These are phyloP conservation scores for Vaucheria bursata DNA, from an alignment of 352 stramenopile species.

Conservation along the genomic window DNA sequence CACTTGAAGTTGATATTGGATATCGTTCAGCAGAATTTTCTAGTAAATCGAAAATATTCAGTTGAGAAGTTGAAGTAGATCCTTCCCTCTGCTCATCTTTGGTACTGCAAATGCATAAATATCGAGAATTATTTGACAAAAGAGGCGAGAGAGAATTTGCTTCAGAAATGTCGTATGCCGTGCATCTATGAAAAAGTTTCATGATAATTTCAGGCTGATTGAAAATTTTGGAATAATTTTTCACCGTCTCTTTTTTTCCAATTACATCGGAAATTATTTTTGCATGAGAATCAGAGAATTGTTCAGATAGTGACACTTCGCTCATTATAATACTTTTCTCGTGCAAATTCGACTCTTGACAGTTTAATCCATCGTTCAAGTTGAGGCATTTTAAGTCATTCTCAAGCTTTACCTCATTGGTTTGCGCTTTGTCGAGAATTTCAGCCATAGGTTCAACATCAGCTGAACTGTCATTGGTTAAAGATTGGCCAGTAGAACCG, in stretches of 20 bases:
- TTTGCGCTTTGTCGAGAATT: no score
- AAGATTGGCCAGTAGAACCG: no score
- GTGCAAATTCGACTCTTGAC: no score
- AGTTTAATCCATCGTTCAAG: no score
- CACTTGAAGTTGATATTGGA: not conserved
- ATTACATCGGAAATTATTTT: not conserved
- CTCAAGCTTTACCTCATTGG: no score
- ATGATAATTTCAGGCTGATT: not conserved
- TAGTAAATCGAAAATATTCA: not conserved
- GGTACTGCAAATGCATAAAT: not conserved
- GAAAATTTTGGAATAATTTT: not conserved
- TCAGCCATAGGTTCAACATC: no score
- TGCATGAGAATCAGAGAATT: not conserved
- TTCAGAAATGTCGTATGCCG: no score
- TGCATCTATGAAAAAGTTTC: not conserved
- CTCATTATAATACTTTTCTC: not conserved
- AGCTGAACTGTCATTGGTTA: no score
- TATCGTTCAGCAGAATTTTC: not conserved
- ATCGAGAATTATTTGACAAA: slow-evolving; percentile 1
- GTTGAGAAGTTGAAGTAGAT: not conserved
- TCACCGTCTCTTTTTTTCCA: not conserved
- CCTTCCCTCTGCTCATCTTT: not conserved
- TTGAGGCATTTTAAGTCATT: no score
- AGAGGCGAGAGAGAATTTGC: not conserved
- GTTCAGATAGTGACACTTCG: not conserved